Evolutionary conservation across 306 rosid species (phyloP).

Genomic region (Glycine tomentella): DNA sequence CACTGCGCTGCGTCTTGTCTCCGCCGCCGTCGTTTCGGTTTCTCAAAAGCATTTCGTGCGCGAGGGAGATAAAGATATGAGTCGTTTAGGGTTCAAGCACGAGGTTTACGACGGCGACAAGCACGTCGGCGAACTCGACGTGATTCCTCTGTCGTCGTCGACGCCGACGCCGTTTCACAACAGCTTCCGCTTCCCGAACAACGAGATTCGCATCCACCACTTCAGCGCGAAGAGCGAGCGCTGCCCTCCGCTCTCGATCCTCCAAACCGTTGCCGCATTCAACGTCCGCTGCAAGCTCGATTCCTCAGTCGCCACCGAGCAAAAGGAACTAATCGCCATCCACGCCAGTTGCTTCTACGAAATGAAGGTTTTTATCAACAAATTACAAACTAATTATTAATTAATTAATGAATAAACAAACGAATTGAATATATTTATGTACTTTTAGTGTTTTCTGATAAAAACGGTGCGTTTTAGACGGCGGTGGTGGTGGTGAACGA

Average conservation of each 20-base stretch:
- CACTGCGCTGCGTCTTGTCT: slow-evolving; percentile 5
- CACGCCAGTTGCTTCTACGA: slow-evolving; percentile 84
- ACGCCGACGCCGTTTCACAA: slow-evolving; percentile 54
- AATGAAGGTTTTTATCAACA: slow-evolving; percentile 62
- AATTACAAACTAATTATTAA: not conserved
- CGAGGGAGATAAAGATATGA: slow-evolving; percentile 54
- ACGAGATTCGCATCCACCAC: slow-evolving; percentile 90
- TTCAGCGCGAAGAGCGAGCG: slow-evolving; percentile 81
- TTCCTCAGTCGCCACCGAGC: slow-evolving; percentile 69
- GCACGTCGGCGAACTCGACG: slow-evolving; percentile 86
- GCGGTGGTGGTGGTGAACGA: slow-evolving; percentile 80
- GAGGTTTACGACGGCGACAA: slow-evolving; percentile 76
- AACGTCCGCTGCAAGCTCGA: slow-evolving; percentile 94
- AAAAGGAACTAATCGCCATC: slow-evolving; percentile 68
- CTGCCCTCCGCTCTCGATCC: slow-evolving; percentile 87
- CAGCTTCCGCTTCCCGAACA: slow-evolving; percentile 83
- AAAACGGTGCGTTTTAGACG: slow-evolving; percentile 59
- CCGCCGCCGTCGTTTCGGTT: slow-evolving; percentile 24
- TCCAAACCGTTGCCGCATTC: slow-evolving; percentile 85
- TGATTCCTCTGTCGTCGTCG: slow-evolving; percentile 29
- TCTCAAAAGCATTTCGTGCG: not conserved
- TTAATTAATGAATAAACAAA: too few species aligned
- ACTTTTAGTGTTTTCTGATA: not conserved
- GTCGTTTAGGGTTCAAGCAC: slow-evolving; percentile 83
- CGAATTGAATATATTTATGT: too few species aligned